Evolutionary conservation across 257 asterid species (phyloP).

Genomic region (Ophiorrhiza pumila): DNA sequence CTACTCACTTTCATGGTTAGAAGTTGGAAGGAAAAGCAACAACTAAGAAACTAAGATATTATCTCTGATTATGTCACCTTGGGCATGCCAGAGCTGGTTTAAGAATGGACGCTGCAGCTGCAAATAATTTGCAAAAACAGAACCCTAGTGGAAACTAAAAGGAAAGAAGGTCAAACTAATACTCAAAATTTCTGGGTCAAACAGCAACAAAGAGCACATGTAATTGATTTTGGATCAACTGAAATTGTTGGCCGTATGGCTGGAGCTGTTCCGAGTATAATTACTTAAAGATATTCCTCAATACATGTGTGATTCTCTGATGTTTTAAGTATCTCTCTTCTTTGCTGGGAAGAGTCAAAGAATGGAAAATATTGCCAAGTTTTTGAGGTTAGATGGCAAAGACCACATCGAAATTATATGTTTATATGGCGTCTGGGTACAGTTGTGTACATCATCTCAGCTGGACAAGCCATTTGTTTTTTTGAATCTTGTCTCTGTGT

Average conservation of each 20-base stretch:
- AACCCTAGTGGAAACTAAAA: not conserved
- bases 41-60: not conserved
- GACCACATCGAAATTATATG: not conserved
- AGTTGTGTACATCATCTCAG: not conserved
- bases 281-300: conserved; percentile 1
- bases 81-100: not conserved
- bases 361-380: not conserved
- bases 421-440: not conserved
- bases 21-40: not conserved
- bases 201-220: not conserved
- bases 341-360: not conserved
- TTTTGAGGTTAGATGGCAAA: not conserved
- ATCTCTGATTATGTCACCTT: not conserved
- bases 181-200: not conserved
- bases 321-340: not conserved
- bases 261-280: not conserved
- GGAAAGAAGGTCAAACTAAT: too few relatives aligned
- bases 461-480: not conserved
- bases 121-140: not conserved
- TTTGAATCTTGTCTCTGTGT: not conserved
- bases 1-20: not conserved
- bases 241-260: not conserved
- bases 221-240: not conserved
- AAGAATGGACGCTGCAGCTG: not conserved
- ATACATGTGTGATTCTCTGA: not conserved